These are phyloP conservation scores for Claviceps purpurea DNA, from an alignment of 2,329 filamentous ascomycete genomes.

Conservation along the genomic window DNA sequence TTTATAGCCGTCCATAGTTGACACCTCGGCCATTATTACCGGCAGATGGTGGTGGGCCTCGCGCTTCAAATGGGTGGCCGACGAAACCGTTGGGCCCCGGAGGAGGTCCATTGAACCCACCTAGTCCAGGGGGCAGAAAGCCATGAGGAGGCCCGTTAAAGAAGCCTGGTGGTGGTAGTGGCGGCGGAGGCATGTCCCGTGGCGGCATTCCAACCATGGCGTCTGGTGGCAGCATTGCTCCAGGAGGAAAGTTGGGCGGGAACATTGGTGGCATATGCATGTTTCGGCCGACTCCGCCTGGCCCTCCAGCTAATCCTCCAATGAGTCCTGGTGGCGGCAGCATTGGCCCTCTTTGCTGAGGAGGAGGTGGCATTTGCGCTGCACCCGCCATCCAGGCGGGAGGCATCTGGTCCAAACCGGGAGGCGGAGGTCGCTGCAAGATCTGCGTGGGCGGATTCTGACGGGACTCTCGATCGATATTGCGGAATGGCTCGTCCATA, in stretches of 20 bases:
- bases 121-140: slow-evolving; percentile 42
- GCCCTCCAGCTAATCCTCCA: slow-evolving; percentile 18
- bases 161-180: slow-evolving; percentile 46
- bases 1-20: slow-evolving; percentile 19
- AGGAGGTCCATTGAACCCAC: slow-evolving; percentile 40
- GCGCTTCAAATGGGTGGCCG: slow-evolving; percentile 38
- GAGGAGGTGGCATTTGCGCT: slow-evolving; percentile 30
- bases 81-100: slow-evolving; percentile 32
- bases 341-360: slow-evolving; percentile 34
- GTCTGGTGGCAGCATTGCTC: slow-evolving; percentile 32
- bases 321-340: slow-evolving; percentile 47
- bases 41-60: slow-evolving; percentile 37
- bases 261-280: slow-evolving; percentile 46
- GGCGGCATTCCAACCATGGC: slow-evolving; percentile 35
- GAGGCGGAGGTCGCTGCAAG: slow-evolving; percentile 47
- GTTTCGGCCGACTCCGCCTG: slow-evolving; percentile 20
- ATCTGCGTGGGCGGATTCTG: slow-evolving; percentile 49
- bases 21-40: slow-evolving; percentile 27
- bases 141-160: slow-evolving; percentile 36
- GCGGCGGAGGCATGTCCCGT: slow-evolving; percentile 38
- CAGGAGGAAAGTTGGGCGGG: slow-evolving; percentile 46
- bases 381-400: slow-evolving; percentile 37
- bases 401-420: slow-evolving; percentile 47
- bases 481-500: slow-evolving; percentile 40
- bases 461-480: slow-evolving; percentile 31